phyloP scores from a whole-genome alignment of 139 green algal species.

The Astrephomene gubernaculifera region DNA sequence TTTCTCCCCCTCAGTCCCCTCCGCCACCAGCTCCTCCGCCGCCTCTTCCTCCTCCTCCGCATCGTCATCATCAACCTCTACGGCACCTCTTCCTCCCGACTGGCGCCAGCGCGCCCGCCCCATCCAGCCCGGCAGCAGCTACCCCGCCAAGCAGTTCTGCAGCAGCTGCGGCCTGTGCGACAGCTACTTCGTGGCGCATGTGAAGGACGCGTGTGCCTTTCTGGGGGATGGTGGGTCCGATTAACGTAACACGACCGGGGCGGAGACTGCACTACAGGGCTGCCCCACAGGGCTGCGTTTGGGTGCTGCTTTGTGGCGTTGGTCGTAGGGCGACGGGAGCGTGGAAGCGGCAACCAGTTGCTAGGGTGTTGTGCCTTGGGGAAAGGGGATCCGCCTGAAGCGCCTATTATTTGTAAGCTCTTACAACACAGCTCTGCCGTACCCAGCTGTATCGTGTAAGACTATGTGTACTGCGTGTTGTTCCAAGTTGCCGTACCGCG shows the following conservation, averaged over 20 bases:
- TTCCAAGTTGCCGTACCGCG: background rate
- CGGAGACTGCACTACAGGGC: no score
- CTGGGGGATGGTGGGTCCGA: slow-evolving; percentile 87
- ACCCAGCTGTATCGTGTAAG: background rate
- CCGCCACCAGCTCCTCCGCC: background rate
- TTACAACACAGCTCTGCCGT: background rate
- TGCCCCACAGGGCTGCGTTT: no score
- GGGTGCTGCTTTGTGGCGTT: no score
- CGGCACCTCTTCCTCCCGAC: slow-evolving; percentile 38
- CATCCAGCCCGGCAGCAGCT: slow-evolving; percentile 80
- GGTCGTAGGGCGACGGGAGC: no score
- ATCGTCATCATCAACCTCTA: no score
- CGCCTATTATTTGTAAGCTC: no score
- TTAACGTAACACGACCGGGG: no score
- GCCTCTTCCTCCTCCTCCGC: background rate
- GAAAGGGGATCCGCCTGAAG: no score
- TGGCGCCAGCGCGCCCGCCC: slow-evolving; percentile 73
- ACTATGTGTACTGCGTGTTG: no score
- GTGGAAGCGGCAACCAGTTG: no score
- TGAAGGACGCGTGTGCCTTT: slow-evolving; percentile 97
- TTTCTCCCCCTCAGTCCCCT: no score
- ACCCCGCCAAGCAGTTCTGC: slow-evolving; percentile 93
- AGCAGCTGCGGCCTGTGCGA: slow-evolving; percentile 95
- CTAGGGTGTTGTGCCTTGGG: no score
- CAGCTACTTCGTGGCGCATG: slow-evolving; percentile 96